Conservation (phyloP, 2,329 filamentous ascomycete species). For the Chalaropsis thielavioides region DNA sequence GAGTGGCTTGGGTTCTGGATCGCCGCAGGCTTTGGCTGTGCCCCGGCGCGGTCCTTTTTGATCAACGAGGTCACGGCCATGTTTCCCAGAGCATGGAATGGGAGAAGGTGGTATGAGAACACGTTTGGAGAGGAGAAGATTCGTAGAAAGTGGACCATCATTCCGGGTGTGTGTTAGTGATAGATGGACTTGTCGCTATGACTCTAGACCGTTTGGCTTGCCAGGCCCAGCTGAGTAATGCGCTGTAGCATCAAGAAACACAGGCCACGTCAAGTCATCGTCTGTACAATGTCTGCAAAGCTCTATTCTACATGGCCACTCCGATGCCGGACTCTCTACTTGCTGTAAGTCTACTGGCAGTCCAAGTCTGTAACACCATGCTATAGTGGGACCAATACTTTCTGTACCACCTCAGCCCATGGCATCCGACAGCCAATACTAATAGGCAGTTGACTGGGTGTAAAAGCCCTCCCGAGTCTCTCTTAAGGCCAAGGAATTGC, state of each 20-base stretch:
- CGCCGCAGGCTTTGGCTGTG: slow-evolving; percentile 49
- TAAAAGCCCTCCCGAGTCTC: neutral
- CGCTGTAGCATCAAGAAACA: no score
- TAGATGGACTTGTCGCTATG: neutral
- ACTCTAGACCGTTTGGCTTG: no score
- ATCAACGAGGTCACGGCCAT: slow-evolving; percentile 82
- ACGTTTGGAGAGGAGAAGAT: slow-evolving; percentile 79
- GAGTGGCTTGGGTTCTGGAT: slow-evolving; percentile 90
- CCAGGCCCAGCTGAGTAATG: no score
- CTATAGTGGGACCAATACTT: neutral
- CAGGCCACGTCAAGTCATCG: no score
- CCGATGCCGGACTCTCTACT: neutral
- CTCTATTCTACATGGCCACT: neutral
- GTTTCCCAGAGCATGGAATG: slow-evolving; percentile 70
- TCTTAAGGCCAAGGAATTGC: neutral
- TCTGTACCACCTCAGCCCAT: neutral
- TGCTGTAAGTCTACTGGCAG: neutral
- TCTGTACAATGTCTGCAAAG: neutral
- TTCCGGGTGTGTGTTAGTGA: slow-evolving; percentile 35
- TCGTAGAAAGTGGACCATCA: slow-evolving; percentile 56
- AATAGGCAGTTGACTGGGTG: neutral
- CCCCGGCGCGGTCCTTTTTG: slow-evolving; percentile 67
- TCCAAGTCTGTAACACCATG: neutral
- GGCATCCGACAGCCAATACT: neutral
- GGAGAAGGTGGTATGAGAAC: slow-evolving; percentile 72